Evolutionary conservation across 139 green algal species (phyloP), one percentile per base, ranked within the genome.

Genomic region (Asterochloris erici): DNA sequence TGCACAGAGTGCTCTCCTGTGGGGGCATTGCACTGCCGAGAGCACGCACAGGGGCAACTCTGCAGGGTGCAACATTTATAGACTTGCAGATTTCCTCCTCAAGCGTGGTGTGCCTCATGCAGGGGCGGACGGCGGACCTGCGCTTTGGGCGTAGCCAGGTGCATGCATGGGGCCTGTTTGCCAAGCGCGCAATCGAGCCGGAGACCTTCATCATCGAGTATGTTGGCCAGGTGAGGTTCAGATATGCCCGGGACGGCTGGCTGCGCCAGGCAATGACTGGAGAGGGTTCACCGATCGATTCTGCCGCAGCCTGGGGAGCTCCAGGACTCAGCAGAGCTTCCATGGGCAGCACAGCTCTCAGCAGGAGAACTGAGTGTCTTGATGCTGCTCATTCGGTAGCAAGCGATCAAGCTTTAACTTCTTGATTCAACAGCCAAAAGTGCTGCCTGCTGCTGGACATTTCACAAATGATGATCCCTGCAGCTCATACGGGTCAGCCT

Each of bases 121-220:
- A 87, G 84, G 79, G 63, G 13, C 74, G 64, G 17, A 74, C 79
- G 47, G 85, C 87, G 83, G 78, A 81, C 24, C 81, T 92, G 68
- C 79, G 84, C 19, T 75, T 90, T 26, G 68, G 69, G 68, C 54
- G 68, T 17, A 87, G 84, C 79, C 74, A 81, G 12, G 89, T 96
- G 73, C 93, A 96, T 81, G 89, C 85, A 0, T 96, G 92, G 91
- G 94, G 94, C 38, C 83, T 98, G 82, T 94, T 94, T 85, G 93
- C 94, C 9, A 80, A 82, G 21, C 83, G 94, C 54, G 62, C 79
- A 63, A 96, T 98, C 73, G 83, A 87, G 23, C 73, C 85, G 0
- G 85, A 90, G 13, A 87, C 91, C 70, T 97, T 97, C 84, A 85
- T 97, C 13, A 94, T 97, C n/a, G 91, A 98, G 89, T 98, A 98